These are phyloP conservation scores for Phellopilus nigrolimitatus DNA, from an alignment of 1,284 basidiomycete species.

Conservation along the genomic window DNA sequence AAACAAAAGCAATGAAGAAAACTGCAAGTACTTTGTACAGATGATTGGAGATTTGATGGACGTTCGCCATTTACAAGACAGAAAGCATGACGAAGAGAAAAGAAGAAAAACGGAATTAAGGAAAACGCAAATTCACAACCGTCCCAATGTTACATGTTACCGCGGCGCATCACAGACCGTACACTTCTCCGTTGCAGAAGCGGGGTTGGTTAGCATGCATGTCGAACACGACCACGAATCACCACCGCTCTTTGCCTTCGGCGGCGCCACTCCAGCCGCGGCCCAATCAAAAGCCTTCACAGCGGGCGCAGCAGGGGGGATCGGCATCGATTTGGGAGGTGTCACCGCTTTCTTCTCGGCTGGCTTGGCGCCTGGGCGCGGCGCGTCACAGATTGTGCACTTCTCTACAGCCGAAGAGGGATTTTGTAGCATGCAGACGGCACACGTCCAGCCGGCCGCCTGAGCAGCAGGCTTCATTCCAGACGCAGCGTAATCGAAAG, in stretches of 20 bases:
- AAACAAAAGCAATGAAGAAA: conserved; percentile 21
- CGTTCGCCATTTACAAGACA: background rate
- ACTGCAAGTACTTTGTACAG: background rate
- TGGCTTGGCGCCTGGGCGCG: conserved; percentile 32
- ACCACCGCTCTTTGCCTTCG: conserved; percentile 31
- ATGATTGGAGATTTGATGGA: background rate
- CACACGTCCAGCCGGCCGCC: conserved; percentile 40
- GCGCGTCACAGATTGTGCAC: conserved; percentile 49
- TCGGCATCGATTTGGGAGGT: conserved; percentile 16
- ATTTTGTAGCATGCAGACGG: conserved; percentile 42
- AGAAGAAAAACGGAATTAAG: background rate
- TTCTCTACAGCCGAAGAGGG: conserved; percentile 39
- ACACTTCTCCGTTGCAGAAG: conserved; percentile 34
- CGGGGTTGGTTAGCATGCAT: conserved; percentile 39
- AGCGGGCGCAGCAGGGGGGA: conserved; percentile 22
- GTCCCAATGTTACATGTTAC: conserved; percentile 10
- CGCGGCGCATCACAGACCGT: conserved; percentile 36
- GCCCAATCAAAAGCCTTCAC: conserved; percentile 48
- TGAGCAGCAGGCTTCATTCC: conserved; percentile 30
- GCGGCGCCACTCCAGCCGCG: conserved; percentile 42
- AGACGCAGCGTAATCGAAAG: conserved; percentile 27
- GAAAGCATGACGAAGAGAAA: background rate
- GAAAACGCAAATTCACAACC: conserved; percentile 21
- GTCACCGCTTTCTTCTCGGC: conserved; percentile 20
- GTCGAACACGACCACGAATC: conserved; percentile 39